Evolutionary conservation across 352 stramenopile species (phyloP), one percentile per base, ranked within the genome.

Genomic region (Globisporangium parvum): DNA sequence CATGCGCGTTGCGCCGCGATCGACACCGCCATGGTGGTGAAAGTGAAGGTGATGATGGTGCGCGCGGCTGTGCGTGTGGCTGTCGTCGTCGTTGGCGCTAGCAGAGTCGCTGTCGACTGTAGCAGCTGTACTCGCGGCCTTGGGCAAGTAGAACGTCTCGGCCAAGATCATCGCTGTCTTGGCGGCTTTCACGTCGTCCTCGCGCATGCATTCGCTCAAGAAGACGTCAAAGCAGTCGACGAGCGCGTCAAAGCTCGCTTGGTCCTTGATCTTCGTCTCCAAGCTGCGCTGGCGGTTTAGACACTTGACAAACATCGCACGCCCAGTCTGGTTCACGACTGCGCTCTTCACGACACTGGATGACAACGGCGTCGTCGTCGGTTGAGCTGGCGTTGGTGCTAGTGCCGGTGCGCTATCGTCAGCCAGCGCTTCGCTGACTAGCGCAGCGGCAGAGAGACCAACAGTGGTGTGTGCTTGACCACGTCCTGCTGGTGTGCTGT

Each of bases 131-230:
- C 17, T 26, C 10, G 48, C 63, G 56, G 21, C 17, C 47, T 53
- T 66, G 12, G 67, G 59, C 1, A 74, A 50, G 45, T 92, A 94
- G 47, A 94, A 94, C 2, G 84, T 94, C 48, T 91, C 84, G 1
- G 84, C 79, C 24, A 94, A 69, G 40, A 94, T 94, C 80, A 94
- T 94, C 31, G 84, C 84, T 1, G 81, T 94, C 67, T 94, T 94
- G 46, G 84, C 81, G 2, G 82, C 80, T 57, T 92, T 92, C 44
- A 91, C 75, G 55, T 94, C 81, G 47, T 90, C 80, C 53, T 92
- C 73, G 33, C 66, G 76, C 18, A 90, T 71, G 47, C 84, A 94
- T 33, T 84, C 71, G 54, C 87, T 73, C 1, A 94, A 61, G 54
- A 92, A 94, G 11, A 67, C 69, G 53, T 88, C 63, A 46, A 91